Base-by-base conservation (phyloP, 495 filamentous ascomycete species). In the Parathielavia hyrcaniae region DNA sequence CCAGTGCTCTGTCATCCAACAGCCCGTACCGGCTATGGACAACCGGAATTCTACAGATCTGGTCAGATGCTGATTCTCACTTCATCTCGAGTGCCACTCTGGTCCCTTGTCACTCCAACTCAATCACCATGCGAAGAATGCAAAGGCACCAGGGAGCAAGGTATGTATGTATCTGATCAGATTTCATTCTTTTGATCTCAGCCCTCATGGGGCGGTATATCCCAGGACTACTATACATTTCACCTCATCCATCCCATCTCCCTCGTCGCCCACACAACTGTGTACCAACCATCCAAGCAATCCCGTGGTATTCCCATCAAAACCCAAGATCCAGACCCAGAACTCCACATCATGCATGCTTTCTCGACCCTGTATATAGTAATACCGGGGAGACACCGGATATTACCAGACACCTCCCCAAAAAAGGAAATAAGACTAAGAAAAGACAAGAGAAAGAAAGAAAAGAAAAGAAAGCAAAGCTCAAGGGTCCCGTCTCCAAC, bases 291-390 rank as follows among this genome's bases (percentile, higher is more conserved):
- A 23, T 44, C 19, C 5, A 49, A 13, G 2, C 34, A 19, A 32
- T 41, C 45, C 54, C 45, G 26, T 57, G 55, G 50, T 52, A 59
- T 52, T 32, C 48, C 40, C 26, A 46, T 46, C 30, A 19, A 47
- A 16, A 14, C 11, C 32, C 20, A 52, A 22, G 5, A 5, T n/a
- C 53, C 41, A 56, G 41, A 36, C 47, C 48, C 48, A 48, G 53
- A 63, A 59, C 45, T 51, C 56, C 61, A 14, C 45, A 54, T 51
- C 43, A 58, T 56, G 57, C 61, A 62, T 62, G 60, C 44, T 58
- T n/a, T 49, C 57, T 59, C 57, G 17, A 53, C 55, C 49, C 54
- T 41, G 54, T 56, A 56, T 16, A 44, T 32, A 40, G 5, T 48
- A 30, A 51, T 55, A 50, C 51, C 51, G 38, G 53, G 53, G 47